These are phyloP conservation scores for Cyclaneusma minus DNA, from an alignment of 2,329 filamentous ascomycete genomes.

Conservation along the genomic window DNA sequence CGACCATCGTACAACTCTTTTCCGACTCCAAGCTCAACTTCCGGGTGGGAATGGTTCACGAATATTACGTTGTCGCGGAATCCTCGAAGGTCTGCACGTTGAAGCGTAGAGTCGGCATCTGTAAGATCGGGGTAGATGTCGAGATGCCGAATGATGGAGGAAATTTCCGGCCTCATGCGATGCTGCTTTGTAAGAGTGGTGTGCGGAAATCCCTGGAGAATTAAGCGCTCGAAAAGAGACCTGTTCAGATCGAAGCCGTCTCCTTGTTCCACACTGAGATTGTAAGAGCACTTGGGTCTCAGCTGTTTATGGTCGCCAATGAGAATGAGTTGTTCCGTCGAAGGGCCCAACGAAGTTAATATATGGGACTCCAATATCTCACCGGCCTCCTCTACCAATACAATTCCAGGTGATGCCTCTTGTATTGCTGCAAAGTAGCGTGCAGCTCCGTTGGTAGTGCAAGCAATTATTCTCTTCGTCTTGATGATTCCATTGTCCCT, in stretches of 20 bases:
- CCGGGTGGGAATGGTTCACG: conserved; percentile 42
- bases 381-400: conserved; percentile 58
- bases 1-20: conserved; percentile 34
- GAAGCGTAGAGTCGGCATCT: conserved; percentile 34
- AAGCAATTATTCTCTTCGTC: conserved; percentile 47
- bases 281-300: conserved; percentile 49
- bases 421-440: conserved; percentile 40
- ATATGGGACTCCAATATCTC: conserved; percentile 58
- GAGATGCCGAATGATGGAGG: conserved; percentile 35
- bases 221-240: conserved; percentile 54
- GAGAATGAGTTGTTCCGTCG: conserved; percentile 46
- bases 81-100: conserved; percentile 34
- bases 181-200: conserved; percentile 45
- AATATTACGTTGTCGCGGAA: conserved; percentile 47
- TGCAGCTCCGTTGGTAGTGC: conserved; percentile 56
- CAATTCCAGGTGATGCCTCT: conserved; percentile 36
- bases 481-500: conserved; percentile 27
- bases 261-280: conserved; percentile 44
- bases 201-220: conserved; percentile 36
- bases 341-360: conserved; percentile 37
- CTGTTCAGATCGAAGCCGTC: conserved; percentile 50
- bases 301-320: conserved; percentile 65
- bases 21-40: conserved; percentile 27
- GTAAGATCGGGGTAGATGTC: conserved; percentile 47
- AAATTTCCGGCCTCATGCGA: conserved; percentile 55